Conservation (phyloP, 495 filamentous ascomycete species). For the Talaromyces nanjingensis region DNA sequence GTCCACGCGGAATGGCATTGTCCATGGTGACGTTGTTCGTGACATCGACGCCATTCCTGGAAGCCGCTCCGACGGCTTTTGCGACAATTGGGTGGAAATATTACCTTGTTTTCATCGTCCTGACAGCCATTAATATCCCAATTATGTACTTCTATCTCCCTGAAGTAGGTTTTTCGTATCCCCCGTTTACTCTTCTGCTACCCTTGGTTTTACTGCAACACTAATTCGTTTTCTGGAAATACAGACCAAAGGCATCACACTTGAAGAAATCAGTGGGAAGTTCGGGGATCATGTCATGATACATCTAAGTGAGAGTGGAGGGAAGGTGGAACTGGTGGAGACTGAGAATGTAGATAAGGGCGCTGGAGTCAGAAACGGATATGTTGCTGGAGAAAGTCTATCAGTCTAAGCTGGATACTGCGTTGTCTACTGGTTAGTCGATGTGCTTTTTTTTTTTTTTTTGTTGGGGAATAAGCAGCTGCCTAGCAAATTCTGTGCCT, state of each 20-base stretch:
- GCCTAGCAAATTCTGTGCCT: too few relatives aligned
- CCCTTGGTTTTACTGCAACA: background rate
- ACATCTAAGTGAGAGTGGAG: conserved; percentile 1
- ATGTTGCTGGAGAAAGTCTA: background rate
- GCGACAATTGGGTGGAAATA: conserved; percentile 16
- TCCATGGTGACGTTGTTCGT: conserved; percentile 11
- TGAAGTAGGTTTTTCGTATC: conserved; percentile 3
- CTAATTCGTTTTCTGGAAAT: conserved; percentile 2
- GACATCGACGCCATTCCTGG: conserved; percentile 10
- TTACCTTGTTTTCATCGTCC: conserved; percentile 8
- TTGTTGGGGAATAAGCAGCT: too few relatives aligned
- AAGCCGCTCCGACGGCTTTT: conserved; percentile 16
- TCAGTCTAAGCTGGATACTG: too few relatives aligned
- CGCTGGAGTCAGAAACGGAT: background rate
- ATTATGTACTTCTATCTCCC: conserved; percentile 6
- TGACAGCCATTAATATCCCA: conserved; percentile 3
- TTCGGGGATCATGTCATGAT: conserved; percentile 3
- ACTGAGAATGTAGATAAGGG: conserved; percentile 4
- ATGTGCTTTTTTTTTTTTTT: too few relatives aligned
- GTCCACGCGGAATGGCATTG: conserved; percentile 12
- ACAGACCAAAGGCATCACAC: conserved; percentile 3
- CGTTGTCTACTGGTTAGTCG: too few relatives aligned
- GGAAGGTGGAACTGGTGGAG: conserved; percentile 1
- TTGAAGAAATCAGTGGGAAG: conserved; percentile 8
- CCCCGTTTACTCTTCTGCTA: too few relatives aligned